phyloP scores from a whole-genome alignment of 495 filamentous ascomycete species.

The Talaromyces nanjingensis region DNA sequence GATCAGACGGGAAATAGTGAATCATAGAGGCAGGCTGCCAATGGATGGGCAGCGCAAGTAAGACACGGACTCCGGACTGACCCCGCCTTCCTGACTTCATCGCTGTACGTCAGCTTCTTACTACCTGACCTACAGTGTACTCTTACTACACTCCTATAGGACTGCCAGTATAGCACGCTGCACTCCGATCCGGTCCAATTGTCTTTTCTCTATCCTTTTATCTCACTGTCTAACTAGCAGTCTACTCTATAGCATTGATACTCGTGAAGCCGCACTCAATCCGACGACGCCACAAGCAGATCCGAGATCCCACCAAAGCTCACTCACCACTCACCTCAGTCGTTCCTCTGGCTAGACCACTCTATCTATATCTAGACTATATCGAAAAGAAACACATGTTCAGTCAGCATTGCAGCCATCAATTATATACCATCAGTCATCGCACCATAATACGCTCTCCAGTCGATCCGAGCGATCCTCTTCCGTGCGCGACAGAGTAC shows the following conservation, averaged over 20 bases:
- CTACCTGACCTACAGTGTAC: too few species aligned
- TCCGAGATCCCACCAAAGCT: background rate
- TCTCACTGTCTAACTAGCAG: background rate
- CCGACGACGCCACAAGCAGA: background rate
- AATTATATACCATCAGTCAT: background rate
- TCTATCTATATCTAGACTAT: background rate
- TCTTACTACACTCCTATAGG: background rate
- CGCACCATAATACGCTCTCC: background rate
- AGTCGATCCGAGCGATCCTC: background rate
- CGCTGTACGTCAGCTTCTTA: background rate
- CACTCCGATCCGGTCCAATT: background rate
- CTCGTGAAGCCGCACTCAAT: background rate
- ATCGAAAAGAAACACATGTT: background rate
- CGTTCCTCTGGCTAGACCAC: background rate
- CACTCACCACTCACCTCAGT: background rate
- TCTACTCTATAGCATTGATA: too few species aligned
- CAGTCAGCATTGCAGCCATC: background rate
- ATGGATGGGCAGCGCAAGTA: too few species aligned
- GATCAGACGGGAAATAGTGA: background rate
- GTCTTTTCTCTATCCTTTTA: background rate
- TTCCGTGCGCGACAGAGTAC: background rate
- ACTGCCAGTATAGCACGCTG: background rate
- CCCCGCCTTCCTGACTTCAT: conserved; percentile 6
- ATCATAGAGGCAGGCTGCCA: background rate
- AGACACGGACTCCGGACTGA: background rate